Conservation (phyloP, 345 rosid genomes). For the Populus pruinosa region DNA sequence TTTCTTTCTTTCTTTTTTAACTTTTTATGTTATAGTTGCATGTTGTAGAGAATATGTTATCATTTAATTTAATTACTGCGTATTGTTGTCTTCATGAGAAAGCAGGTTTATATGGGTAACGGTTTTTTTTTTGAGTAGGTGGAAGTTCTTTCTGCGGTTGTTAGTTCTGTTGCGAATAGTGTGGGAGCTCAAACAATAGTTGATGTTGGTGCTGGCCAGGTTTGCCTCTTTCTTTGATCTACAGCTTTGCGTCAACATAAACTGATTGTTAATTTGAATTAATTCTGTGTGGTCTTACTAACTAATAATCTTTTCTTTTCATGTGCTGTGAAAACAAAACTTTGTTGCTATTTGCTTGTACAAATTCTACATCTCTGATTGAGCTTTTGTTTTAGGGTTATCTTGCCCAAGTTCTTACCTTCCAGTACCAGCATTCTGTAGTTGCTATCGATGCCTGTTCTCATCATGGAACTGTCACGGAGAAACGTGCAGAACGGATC, state of each 20-base stretch:
- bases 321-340: neutral
- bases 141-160: slow-evolving; percentile 81
- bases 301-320: neutral
- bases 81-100: neutral
- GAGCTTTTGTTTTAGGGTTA: slow-evolving; percentile 55
- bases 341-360: neutral
- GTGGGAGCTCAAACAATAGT: slow-evolving; percentile 57
- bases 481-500: slow-evolving; percentile 80
- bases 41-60: too few relatives aligned
- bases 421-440: slow-evolving; percentile 71
- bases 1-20: neutral
- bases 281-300: neutral
- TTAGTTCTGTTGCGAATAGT: slow-evolving; percentile 49
- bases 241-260: too few relatives aligned
- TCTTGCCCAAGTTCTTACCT: slow-evolving; percentile 89
- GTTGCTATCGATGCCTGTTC: slow-evolving; percentile 84
- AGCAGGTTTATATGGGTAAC: neutral
- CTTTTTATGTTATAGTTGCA: neutral
- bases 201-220: slow-evolving; percentile 98
- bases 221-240: slow-evolving; percentile 7
- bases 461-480: slow-evolving; percentile 77
- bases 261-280: too few relatives aligned
- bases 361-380: slow-evolving; percentile 14
- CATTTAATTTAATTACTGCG: neutral
- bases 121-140: slow-evolving; percentile 45